Evolutionary conservation across 23 red algal species (phyloP).

Genomic region (Gracilaria domingensis): DNA sequence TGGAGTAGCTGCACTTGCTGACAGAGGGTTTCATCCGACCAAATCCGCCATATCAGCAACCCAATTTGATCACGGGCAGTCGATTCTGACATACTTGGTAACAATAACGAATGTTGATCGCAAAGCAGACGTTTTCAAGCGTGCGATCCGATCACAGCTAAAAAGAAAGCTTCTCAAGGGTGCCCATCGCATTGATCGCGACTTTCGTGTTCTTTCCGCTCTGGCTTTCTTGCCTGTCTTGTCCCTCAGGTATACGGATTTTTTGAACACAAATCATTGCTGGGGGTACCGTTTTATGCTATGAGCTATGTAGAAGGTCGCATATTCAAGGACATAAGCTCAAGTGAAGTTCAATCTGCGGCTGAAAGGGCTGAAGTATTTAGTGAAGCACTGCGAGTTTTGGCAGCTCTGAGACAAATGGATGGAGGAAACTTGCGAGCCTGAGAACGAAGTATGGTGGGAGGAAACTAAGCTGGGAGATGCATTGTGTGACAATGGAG

Average conservation of each 20-base stretch:
- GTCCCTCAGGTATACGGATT: slow-evolving; percentile 80
- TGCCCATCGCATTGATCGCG: slow-evolving; percentile 89
- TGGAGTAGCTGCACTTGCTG: not conserved
- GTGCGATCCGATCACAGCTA: slow-evolving; percentile 79
- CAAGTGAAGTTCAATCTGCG: slow-evolving; percentile 31
- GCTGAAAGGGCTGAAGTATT: slow-evolving; percentile 62
- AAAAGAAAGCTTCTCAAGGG: slow-evolving; percentile 68
- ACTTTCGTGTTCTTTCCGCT: slow-evolving; percentile 67
- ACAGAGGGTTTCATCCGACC: not conserved
- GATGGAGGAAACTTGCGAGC: not conserved
- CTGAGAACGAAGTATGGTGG: not conserved
- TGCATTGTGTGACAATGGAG: not conserved
- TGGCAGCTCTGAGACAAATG: slow-evolving; percentile 49
- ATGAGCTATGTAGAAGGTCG: slow-evolving; percentile 92
- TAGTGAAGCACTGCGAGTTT: slow-evolving; percentile 54
- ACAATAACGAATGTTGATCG: slow-evolving; percentile 18
- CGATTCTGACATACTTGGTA: slow-evolving; percentile 83
- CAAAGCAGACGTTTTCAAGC: slow-evolving; percentile 12
- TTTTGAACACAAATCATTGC: slow-evolving; percentile 61
- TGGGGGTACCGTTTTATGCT: slow-evolving; percentile 79
- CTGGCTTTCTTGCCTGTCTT: slow-evolving; percentile 69
- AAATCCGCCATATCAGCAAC: not conserved
- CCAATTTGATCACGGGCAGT: slow-evolving; percentile 87
- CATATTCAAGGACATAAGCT: slow-evolving; percentile 72
- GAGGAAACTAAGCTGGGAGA: slow-evolving; percentile 7